Conservation (phyloP, 2,329 filamentous ascomycete genomes). For the Nothophoma quercina region DNA sequence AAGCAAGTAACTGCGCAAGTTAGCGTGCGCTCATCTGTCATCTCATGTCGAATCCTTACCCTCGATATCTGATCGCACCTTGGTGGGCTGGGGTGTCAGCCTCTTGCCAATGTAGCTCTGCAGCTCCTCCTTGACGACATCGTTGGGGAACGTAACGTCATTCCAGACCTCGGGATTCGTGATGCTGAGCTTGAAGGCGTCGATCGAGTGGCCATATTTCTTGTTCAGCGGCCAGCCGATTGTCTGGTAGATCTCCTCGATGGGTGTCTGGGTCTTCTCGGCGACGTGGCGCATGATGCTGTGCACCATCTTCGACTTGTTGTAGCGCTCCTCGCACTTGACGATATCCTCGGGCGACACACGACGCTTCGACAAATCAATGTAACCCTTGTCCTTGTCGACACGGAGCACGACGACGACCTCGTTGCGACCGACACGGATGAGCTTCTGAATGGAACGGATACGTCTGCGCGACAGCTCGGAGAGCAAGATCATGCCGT, state of each 20-base stretch:
- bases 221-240: slow-evolving; percentile 98
- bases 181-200: slow-evolving; percentile 99
- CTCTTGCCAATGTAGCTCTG: slow-evolving; percentile 97
- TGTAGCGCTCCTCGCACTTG: slow-evolving; percentile 99
- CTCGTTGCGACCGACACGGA: slow-evolving; percentile 96
- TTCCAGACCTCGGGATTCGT: slow-evolving; percentile 98
- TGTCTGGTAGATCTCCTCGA: slow-evolving; percentile 90
- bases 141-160: slow-evolving; percentile 86
- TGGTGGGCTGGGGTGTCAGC: slow-evolving; percentile 96
- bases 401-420: slow-evolving; percentile 98
- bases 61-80: slow-evolving; percentile 96
- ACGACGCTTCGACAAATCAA: slow-evolving; percentile 97
- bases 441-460: slow-evolving; percentile 97
- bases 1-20: slow-evolving; percentile 51
- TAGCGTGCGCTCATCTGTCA: slow-evolving; percentile 8
- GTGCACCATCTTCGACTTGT: slow-evolving; percentile 99
- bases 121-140: slow-evolving; percentile 85
- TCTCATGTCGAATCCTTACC: slow-evolving; percentile 64
- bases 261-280: slow-evolving; percentile 94
- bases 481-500: slow-evolving; percentile 99
- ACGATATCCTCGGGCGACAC: slow-evolving; percentile 97
- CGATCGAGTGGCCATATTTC: slow-evolving; percentile 94
- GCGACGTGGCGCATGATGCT: slow-evolving; percentile 99
- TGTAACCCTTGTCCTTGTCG: slow-evolving; percentile 99
- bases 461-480: slow-evolving; percentile 98